Evolutionary conservation across 176 grass and related monocot genomes (phyloP), one percentile per base, ranked within the genome.

Genomic region (Chloris gayana): DNA sequence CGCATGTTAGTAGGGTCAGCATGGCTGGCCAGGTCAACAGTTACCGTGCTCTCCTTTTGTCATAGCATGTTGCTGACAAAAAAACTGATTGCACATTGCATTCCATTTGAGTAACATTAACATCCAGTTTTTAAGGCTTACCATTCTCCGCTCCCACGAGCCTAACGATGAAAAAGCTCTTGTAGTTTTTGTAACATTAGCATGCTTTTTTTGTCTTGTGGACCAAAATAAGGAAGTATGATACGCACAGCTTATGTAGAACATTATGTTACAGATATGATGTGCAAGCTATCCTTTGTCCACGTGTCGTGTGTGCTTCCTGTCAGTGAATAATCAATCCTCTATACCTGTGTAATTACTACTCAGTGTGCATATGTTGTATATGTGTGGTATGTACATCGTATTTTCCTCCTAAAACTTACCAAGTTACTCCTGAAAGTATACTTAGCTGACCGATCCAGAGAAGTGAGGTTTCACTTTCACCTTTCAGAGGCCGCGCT

Each of bases 1-100:
- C 35, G 65, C 87, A 77, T 72, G 82, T 81, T 89, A 59, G 82
- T 89, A 85, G 87, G 87, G 83, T 67, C 82, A 64, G 50, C 70
- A 79, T 49, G 37, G 50, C 31, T 26, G 14, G 35, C 21, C 54
- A 80, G 25, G 53, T 15, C 25, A 81, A 53, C 76, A 58, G 64
- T 54, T 34, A 21, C 32, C 63, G 45, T 76, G 65, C 39, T 58
- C 72, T 59, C 64, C 58, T 58, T 64, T 63, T 76, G 77, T 54
- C 82, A 49, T 9, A 45, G 38, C 64, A 54, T 76, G 82, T 35
- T n/a, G 71, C 45, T 70, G 71, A 45, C 67, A 30, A 64, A 13
- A 33, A 10, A 50, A 45, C 53, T 58, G 17, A 67, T 22, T 5
- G 27, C 26, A 64, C 19, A 50, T 37, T 33, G 42, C 59, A 32